A percentile compares a stretch with the other conserved stretches of the same genome.
Conservation (phyloP, 352 stramenopile genomes). For the Pythium oligandrum region DNA sequence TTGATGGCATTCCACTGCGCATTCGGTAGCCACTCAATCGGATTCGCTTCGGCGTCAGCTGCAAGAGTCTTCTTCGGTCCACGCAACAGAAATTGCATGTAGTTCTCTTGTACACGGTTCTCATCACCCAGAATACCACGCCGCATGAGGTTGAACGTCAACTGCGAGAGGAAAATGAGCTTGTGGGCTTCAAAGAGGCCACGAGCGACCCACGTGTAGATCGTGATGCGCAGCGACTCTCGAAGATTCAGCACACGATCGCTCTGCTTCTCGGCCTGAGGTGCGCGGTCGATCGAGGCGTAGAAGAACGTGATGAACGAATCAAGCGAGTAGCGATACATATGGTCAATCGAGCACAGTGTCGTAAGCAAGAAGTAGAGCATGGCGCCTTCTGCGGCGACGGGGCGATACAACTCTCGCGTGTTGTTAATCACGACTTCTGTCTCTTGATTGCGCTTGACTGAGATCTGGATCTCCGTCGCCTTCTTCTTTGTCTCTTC, state of each 20-base stretch:
- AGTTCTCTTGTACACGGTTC: slow-evolving; percentile 90
- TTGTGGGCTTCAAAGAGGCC: slow-evolving; percentile 97
- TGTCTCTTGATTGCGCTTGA: slow-evolving; percentile 93
- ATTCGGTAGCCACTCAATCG: slow-evolving; percentile 91
- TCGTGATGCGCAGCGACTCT: slow-evolving; percentile 93
- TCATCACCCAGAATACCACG: slow-evolving; percentile 93
- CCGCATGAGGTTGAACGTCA: slow-evolving; percentile 98
- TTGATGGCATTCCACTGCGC: slow-evolving; percentile 90
- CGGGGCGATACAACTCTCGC: slow-evolving; percentile 91
- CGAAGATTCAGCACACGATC: slow-evolving; percentile 91
- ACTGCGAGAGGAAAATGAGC: slow-evolving; percentile 95
- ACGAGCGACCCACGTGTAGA: slow-evolving; percentile 95
- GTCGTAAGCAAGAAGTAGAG: slow-evolving; percentile 97
- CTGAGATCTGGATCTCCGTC: slow-evolving; percentile 93
- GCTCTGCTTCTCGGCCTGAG: slow-evolving; percentile 79
- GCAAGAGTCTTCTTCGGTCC: slow-evolving; percentile 71
- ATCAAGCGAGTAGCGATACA: slow-evolving; percentile 98
- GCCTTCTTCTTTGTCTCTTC: slow-evolving; percentile 96
- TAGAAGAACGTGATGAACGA: slow-evolving; percentile 97
- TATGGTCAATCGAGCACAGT: slow-evolving; percentile 94
- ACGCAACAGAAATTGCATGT: slow-evolving; percentile 96
- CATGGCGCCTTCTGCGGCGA: slow-evolving; percentile 95
- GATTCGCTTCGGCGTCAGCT: slow-evolving; percentile 48
- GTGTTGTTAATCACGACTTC: slow-evolving; percentile 94
- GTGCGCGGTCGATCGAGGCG: slow-evolving; percentile 92